Evolutionary conservation across 192 early-diverging fungal species (phyloP).

Genomic region (Backusella luteola): DNA sequence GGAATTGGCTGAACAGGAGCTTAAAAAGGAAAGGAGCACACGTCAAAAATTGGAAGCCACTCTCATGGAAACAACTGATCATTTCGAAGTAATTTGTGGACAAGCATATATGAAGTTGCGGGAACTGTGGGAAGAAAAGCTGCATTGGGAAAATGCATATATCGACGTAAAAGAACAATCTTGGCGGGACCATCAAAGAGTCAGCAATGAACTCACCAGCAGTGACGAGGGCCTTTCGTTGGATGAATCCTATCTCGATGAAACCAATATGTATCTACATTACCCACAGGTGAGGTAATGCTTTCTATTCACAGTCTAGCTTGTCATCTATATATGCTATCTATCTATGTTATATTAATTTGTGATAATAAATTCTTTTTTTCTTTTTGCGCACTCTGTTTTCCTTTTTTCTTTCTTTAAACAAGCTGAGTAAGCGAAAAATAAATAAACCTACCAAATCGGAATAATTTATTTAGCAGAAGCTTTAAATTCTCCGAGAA

Average conservation of each 20-base stretch:
- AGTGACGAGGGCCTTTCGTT: not conserved
- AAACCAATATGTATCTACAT: not conserved
- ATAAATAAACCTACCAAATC: not conserved
- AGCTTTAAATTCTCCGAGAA: not conserved
- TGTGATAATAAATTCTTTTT: not conserved
- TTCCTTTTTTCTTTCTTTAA: not conserved
- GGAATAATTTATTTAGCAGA: not conserved
- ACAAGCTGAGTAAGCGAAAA: slow-evolving; percentile 2
- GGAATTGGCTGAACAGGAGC: slow-evolving; percentile 1
- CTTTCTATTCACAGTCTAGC: not conserved
- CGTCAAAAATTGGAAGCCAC: slow-evolving; percentile 36
- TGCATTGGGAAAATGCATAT: slow-evolving; percentile 30
- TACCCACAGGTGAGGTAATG: not conserved
- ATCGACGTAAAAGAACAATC: slow-evolving; percentile 21
- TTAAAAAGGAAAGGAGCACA: slow-evolving; percentile 10
- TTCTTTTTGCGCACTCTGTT: not conserved
- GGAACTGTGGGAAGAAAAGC: slow-evolving; percentile 45
- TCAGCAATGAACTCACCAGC: not conserved
- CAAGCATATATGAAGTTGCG: slow-evolving; percentile 50
- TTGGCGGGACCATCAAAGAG: not conserved
- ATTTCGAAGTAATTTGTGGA: slow-evolving; percentile 46
- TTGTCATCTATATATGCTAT: not conserved
- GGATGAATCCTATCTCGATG: not conserved
- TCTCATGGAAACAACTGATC: slow-evolving; percentile 46
- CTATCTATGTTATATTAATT: not conserved